phyloP scores from a whole-genome alignment of 73 alveolate genomes.

The Tetrahymena borealis region DNA sequence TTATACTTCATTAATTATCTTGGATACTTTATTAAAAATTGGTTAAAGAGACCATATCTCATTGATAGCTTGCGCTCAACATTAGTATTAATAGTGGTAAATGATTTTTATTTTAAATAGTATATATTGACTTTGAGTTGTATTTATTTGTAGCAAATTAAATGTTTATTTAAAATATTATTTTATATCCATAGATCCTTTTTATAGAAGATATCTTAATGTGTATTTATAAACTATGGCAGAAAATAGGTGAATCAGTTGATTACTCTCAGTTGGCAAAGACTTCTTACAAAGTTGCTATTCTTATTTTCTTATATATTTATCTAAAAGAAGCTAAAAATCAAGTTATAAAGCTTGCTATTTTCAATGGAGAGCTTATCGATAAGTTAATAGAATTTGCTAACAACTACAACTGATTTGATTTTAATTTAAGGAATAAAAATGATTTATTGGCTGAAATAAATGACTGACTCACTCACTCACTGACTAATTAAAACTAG shows the following conservation, averaged over 20 bases:
- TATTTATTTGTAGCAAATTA: too few relatives aligned
- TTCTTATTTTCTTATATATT: not conserved
- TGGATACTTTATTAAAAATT: not conserved
- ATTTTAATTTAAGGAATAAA: too few relatives aligned
- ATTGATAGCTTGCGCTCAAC: not conserved
- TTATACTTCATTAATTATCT: not conserved
- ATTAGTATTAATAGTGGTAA: not conserved
- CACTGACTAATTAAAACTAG: too few relatives aligned
- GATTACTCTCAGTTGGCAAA: not conserved
- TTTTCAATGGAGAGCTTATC: not conserved
- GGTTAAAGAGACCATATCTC: not conserved
- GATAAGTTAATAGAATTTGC: not conserved
- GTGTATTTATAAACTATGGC: not conserved
- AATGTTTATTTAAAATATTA: not conserved
- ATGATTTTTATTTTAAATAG: not conserved
- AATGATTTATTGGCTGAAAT: too few relatives aligned
- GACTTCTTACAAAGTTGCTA: not conserved
- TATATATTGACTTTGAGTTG: too few relatives aligned
- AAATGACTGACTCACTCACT: too few relatives aligned
- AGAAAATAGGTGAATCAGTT: not conserved
- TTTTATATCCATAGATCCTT: not conserved
- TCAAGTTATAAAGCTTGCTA: not conserved
- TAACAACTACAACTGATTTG: not conserved
- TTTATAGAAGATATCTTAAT: not conserved
- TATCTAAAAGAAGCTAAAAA: not conserved